These are phyloP conservation scores for Hypoxylon subgilvum DNA, from an alignment of 495 filamentous ascomycete genomes.

Conservation along the genomic window DNA sequence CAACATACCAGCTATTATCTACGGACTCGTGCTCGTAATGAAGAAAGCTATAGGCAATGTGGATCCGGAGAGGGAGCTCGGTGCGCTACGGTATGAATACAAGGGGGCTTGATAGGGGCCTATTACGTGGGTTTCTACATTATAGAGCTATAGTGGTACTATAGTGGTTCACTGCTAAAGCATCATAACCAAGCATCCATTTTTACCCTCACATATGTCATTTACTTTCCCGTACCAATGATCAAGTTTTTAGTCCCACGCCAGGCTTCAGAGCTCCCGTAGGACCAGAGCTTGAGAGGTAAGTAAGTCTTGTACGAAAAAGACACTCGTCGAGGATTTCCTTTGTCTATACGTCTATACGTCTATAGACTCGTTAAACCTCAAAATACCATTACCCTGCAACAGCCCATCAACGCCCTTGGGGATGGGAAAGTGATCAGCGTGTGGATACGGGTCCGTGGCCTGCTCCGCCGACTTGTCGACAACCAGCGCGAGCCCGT, in stretches of 20 bases:
- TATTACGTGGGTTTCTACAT: no score
- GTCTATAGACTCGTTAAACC: slow-evolving; percentile 93
- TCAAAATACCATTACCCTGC: slow-evolving; percentile 81
- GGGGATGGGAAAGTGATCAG: slow-evolving; percentile 54
- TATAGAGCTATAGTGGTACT: no score
- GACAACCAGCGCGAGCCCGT: slow-evolving; percentile 89
- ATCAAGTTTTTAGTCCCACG: not conserved
- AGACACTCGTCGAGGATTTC: not conserved
- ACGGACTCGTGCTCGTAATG: slow-evolving; percentile 54
- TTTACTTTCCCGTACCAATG: not conserved
- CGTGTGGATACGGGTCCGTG: slow-evolving; percentile 34
- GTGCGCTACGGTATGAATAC: slow-evolving; percentile 60
- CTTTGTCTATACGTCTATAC: slow-evolving; percentile 83
- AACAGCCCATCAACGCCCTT: slow-evolving; percentile 86
- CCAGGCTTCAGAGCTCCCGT: slow-evolving; percentile 3
- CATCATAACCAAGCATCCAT: no score
- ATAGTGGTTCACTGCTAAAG: no score
- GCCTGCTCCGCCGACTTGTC: slow-evolving; percentile 69
- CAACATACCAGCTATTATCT: slow-evolving; percentile 52
- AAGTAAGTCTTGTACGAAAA: not conserved
- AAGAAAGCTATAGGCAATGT: slow-evolving; percentile 62
- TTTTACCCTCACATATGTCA: not conserved
- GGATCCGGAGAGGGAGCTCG: slow-evolving; percentile 60
- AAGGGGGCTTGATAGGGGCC: slow-evolving; percentile 61
- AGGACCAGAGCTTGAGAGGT: not conserved